Evolutionary conservation across 768 basidiomycete genomes (phyloP), one percentile per base, ranked within the genome.

Genomic region (Collybiopsis confluens): DNA sequence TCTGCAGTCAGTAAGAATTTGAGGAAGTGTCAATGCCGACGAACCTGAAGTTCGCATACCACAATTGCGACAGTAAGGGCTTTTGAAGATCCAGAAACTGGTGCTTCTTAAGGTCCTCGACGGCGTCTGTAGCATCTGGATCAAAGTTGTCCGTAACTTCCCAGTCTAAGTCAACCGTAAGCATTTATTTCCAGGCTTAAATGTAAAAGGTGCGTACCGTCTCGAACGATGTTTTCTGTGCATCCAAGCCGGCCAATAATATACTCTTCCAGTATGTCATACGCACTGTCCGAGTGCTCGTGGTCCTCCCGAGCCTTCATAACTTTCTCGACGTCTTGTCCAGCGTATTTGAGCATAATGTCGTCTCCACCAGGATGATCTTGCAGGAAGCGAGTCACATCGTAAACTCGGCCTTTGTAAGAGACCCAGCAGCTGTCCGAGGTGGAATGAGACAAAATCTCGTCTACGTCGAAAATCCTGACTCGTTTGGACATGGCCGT

Each of bases 351-450:
- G 36, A 94, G 70, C 60, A 99, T 82, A 58, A 93, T 70, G 65
- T 98, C 95, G 68, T 98, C 96, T 2, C 95, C 94, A 58, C 96
- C 96, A 10, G 95, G 93, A 66, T 97, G 94, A 73, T 96, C 94
- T 49, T 78, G 63, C 2, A 95, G 70, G 70, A 98, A 98, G 3
- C 62, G 59, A 2, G 95, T 86, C 49, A 98, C 84, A 65, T 99
- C 86, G 76, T 95, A 98, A 21, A 99, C 91, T 64, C 85, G 89
- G 63, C 86, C 87, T 55, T 75, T 75, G 66, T 83, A 83, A 2
- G 88, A 77, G 46, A 98, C 74, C 91, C 92, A 98, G 67, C 91
- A 93, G 59, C 83, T 90, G 1, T 70, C 59, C 1, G 74, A 49
- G 4, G 77, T 73, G 44, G 71, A 76, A 74, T 95, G 92, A 27